Percentiles rank a stretch among this genome's conserved stretches.
Evolutionary conservation across 768 basidiomycete genomes (phyloP).

Genomic region (Lentinula boryana): DNA sequence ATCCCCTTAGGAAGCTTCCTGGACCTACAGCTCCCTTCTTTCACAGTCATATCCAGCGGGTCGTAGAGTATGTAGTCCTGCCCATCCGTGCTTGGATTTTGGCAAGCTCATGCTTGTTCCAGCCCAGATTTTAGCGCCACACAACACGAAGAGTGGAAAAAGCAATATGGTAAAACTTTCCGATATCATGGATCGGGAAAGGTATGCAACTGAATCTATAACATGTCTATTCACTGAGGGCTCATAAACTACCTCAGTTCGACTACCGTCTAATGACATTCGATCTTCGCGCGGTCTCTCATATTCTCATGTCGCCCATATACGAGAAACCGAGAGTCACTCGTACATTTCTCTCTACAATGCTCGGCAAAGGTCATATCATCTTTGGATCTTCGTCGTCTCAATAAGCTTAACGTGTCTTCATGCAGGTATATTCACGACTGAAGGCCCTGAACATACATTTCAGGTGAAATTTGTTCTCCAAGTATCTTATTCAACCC

Average conservation of each 20-base stretch:
- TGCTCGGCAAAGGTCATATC: conserved; percentile 41
- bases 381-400: not conserved
- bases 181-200: conserved; percentile 50
- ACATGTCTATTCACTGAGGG: not conserved
- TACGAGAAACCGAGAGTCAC: conserved; percentile 60
- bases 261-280: conserved; percentile 51
- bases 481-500: not conserved
- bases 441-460: conserved; percentile 46
- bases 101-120: not conserved
- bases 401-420: not conserved
- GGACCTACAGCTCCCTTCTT: conserved; percentile 38
- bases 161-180: conserved; percentile 43
- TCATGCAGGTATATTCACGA: conserved; percentile 39
- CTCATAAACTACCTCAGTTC: conserved; percentile 24
- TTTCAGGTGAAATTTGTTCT: conserved; percentile 23
- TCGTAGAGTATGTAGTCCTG: conserved; percentile 37
- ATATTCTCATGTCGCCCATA: conserved; percentile 39
- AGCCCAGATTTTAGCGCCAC: conserved; percentile 38
- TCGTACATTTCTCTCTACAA: conserved; percentile 34
- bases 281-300: conserved; percentile 41
- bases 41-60: conserved; percentile 36
- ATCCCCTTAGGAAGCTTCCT: conserved; percentile 42
- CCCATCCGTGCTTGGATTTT: not conserved
- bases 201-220: conserved; percentile 19
- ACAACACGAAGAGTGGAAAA: conserved; percentile 38